Evolutionary conservation across 129 eudicot species (phyloP).

Genomic region (Mikania micrantha): DNA sequence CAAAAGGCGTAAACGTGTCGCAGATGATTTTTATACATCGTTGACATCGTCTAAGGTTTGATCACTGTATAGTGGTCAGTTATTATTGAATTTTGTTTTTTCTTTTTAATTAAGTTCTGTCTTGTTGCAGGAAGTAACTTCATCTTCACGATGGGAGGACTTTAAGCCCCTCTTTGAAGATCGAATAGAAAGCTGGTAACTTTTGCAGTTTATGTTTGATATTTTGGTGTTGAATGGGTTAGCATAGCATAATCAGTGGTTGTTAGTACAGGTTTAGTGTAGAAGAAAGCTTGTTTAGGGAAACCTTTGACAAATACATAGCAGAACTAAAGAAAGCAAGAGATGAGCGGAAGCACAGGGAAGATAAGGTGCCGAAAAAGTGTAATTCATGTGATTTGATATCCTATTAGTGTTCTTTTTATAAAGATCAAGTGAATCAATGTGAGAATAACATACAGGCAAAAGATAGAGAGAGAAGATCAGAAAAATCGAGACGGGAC

Average conservation of each 20-base stretch:
- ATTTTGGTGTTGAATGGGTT: neutral
- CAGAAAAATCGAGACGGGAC: constrained; percentile 51
- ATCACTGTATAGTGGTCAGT: neutral
- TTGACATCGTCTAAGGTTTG: constrained; percentile 66
- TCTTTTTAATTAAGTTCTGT: neutral
- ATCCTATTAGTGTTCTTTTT: neutral
- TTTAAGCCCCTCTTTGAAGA: constrained; percentile 49
- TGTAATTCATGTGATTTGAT: neutral
- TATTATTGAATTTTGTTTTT: neutral
- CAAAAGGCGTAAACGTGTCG: constrained; percentile 80
- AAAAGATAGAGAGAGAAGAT: constrained; percentile 54
- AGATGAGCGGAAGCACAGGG: constrained; percentile 80
- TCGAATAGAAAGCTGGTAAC: constrained; percentile 46
- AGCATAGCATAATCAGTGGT: neutral
- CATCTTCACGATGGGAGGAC: constrained; percentile 87
- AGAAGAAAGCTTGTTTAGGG: constrained; percentile 58
- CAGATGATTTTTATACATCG: constrained; percentile 55
- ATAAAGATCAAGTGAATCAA: neutral
- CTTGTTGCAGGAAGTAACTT: constrained; percentile 61
- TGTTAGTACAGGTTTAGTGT: constrained; percentile 53
- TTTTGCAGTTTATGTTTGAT: neutral
- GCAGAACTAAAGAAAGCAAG: constrained; percentile 53
- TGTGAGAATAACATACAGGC: constrained; percentile 8
- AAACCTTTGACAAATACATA: constrained; percentile 58
- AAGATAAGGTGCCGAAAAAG: constrained; percentile 59